These are phyloP conservation scores for Tricholoma saponaceum DNA, from an alignment of 768 basidiomycete genomes.

Conservation along the genomic window DNA sequence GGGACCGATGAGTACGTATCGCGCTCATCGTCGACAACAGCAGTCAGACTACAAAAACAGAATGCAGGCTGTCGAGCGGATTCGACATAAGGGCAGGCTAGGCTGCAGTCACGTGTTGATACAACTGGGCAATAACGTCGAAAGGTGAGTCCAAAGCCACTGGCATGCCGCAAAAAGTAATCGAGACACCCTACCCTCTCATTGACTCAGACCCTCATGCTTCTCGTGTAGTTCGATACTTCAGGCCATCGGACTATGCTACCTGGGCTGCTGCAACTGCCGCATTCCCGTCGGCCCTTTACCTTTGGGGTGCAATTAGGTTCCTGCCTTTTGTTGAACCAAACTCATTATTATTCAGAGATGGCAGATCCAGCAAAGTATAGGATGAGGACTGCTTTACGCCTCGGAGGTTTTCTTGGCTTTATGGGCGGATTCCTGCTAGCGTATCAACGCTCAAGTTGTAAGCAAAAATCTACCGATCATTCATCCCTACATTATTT, in stretches of 20 bases:
- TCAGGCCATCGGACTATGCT: constrained; percentile 85
- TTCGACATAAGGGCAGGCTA: constrained; percentile 33
- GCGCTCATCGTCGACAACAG: constrained; percentile 47
- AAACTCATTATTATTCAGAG: constrained; percentile 28
- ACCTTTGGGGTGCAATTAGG: constrained; percentile 67
- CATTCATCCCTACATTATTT: not conserved
- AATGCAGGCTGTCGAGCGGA: constrained; percentile 2
- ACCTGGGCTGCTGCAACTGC: constrained; percentile 78
- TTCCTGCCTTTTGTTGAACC: constrained; percentile 3
- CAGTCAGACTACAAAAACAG: constrained; percentile 6
- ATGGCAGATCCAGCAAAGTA: constrained; percentile 43
- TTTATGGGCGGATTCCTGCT: constrained; percentile 89
- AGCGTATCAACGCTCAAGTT: constrained; percentile 86
- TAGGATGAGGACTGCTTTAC: constrained; percentile 33
- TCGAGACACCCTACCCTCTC: constrained; percentile 75
- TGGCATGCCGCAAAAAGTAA: constrained; percentile 49
- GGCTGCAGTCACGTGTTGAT: constrained; percentile 29
- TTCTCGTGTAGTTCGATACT: constrained; percentile 81
- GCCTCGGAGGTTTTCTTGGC: constrained; percentile 71
- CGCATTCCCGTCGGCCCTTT: constrained; percentile 77
- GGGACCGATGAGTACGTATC: constrained; percentile 38
- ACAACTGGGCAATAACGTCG: no score
- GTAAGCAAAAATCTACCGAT: constrained; percentile 46
- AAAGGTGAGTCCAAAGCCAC: constrained; percentile 18
- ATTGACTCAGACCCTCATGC: constrained; percentile 94